Base-by-base conservation (phyloP, 768 basidiomycete genomes). In the Panaeolus papilionaceus region DNA sequence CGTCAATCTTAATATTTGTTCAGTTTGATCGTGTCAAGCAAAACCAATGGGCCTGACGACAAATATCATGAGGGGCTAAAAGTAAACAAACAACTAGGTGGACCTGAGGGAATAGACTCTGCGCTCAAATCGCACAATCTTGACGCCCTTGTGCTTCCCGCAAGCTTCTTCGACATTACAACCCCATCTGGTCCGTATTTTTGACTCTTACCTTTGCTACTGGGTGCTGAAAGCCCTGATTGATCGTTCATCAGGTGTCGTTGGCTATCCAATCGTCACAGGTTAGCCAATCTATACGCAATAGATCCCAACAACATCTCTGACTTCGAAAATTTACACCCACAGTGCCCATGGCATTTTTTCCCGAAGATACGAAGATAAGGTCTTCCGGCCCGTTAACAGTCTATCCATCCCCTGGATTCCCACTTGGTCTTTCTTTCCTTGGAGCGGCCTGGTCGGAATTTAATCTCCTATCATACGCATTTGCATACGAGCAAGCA, bases 231-330 rank as follows among this genome's bases (percentile, higher is more conserved):
- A 45, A 8, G 33, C 16, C 37, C 40, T 73, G 67, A 16, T 71
- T 65, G 20, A 20, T 51, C 61, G 66, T 14, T 4, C 71, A 4
- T 73, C 77, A 77, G 89, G 88, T 2, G 84, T 90, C 65, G 86
- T 87, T 5, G 90, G 88, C 7, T 90, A 89, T 70, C 89, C 90
- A 2, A 87, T 90, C 64, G 79, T 89, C 51, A 89, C 89, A 33
- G 88, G 89, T 86, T 54, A 71, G 28, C n/a, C 11, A 49, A n/a
- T 40, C 38, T 44, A 64, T 2, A 40, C 33, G 9, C 11, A 40
- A 39, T 6, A 33, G 23, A 23, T 23, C 23, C 23, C 23, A 23
- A 23, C 20, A 28, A 58, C 33, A 2, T 18, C 64, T 58, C 54
- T 33, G 28, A 33, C 54, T 58, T 58, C n/a, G 16, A 58, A 58